These are phyloP conservation scores for Irpex lacteus DNA, from an alignment of 1,284 basidiomycete species.

Conservation along the genomic window DNA sequence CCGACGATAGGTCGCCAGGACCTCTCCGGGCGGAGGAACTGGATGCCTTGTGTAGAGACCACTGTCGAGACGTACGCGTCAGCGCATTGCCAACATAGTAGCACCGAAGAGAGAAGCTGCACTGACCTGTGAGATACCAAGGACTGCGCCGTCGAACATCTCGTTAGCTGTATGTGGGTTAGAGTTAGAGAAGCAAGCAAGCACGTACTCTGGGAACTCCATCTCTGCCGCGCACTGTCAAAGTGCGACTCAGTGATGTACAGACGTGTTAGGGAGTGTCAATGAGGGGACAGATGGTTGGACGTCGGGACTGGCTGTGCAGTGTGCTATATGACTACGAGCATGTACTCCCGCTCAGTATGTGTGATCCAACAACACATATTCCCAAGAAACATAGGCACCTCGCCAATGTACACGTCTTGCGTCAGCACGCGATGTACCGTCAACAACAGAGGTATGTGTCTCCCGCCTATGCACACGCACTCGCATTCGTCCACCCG, in stretches of 20 bases:
- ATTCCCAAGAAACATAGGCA: too few relatives aligned
- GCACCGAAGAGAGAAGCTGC: too few relatives aligned
- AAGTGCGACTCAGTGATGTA: neutral
- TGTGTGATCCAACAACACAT: too few relatives aligned
- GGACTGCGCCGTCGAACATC: constrained; percentile 5
- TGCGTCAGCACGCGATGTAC: too few relatives aligned
- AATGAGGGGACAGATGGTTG: neutral
- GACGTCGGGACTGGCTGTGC: neutral
- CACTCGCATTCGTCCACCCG: too few relatives aligned
- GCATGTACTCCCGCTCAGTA: too few relatives aligned
- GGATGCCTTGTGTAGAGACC: constrained; percentile 31
- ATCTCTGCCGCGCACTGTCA: neutral
- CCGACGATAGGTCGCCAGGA: constrained; percentile 62
- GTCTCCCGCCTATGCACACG: too few relatives aligned
- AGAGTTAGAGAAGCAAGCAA: neutral
- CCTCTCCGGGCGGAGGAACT: constrained; percentile 32
- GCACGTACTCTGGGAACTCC: neutral
- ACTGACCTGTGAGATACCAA: constrained; percentile 15
- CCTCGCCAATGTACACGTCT: too few relatives aligned
- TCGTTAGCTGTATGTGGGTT: neutral
- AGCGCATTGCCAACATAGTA: too few relatives aligned
- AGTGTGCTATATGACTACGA: too few relatives aligned
- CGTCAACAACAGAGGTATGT: too few relatives aligned
- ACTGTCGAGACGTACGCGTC: constrained; percentile 18
- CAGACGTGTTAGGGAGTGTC: neutral